Evolutionary conservation across 495 filamentous ascomycete species (phyloP), one percentile per base, ranked within the genome.

Genomic region (Lasiosphaeriaceae sp.): DNA sequence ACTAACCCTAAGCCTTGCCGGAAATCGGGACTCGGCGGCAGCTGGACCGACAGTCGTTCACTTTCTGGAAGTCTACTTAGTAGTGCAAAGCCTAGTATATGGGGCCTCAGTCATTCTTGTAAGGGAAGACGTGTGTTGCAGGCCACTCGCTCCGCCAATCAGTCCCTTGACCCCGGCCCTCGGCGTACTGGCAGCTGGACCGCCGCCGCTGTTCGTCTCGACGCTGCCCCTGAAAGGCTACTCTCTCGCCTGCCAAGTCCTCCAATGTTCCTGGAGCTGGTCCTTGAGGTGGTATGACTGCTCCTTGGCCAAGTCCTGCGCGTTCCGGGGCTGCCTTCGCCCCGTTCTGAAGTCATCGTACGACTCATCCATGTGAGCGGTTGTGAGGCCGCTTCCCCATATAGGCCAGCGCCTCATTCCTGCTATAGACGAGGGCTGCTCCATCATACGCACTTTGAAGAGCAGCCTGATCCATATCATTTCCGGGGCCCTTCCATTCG

Each of bases 401-500:
- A 16, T 65, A 59, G 7, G 61, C 6, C 4, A 71, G 62, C 20
- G 71, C 71, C 48, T 66, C 51, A 59, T 61, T 69, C 44, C 69
- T 43, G 2, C 62, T 59, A 50, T 66, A 63, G 39, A 69, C 65
- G 22, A 72, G 56, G 2, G 71, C 69, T 19, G 71, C 71, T 47
- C 66, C 67, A 54, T 65, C 63, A 47, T 66, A 69, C 29, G 31
- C 31, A 52, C 41, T 57, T 61, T 66, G 63, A 26, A 66, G 17
- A 41, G 3, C 41, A 12, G 65, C 69, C 47, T 62, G 53, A 44
- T 48, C 45, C 61, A 71, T 66, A 37, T 61, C 48, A 26, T 48
- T 52, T 11, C 50, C 60, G 11, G 20, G 55, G 5, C 61, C 58
- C 58, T 69, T 69, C 68, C 68, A 73, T 22, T 73, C 70, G 20